phyloP scores from a whole-genome alignment of 2,329 filamentous ascomycete genomes.

The Aspergillus chevalieri region DNA sequence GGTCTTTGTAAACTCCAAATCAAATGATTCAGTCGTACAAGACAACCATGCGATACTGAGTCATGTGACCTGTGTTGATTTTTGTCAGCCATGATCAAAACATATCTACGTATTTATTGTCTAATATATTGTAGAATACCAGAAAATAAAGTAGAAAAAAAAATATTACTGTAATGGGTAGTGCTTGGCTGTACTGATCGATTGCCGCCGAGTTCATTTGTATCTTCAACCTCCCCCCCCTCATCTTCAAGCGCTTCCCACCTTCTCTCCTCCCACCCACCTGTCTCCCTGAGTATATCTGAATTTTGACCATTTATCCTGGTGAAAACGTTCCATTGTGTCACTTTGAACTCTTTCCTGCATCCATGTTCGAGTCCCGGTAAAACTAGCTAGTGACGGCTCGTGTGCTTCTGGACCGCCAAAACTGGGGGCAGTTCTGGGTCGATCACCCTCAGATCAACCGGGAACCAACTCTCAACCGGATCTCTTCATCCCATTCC shows the following conservation, averaged over 20 bases:
- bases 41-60: neutral
- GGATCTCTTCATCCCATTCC: neutral
- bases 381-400: neutral
- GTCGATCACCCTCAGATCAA: conserved; percentile 1
- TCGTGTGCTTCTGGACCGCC: neutral
- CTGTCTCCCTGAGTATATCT: conserved; percentile 1
- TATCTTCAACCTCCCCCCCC: neutral
- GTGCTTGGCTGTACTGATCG: neutral
- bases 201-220: neutral
- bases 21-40: too few relatives aligned
- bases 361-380: neutral
- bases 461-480: neutral
- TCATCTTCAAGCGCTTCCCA: neutral
- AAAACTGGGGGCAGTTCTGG: neutral
- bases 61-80: neutral
- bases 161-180: neutral
- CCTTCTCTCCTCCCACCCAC: conserved; percentile 10
- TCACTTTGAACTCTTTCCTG: neutral
- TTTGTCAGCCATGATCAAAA: neutral
- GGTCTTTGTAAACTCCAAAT: too few relatives aligned
- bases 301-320: neutral
- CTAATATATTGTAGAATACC: neutral
- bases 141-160: too few relatives aligned
- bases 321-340: neutral
- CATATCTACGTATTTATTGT: neutral